Evolutionary conservation across 306 rosid species (phyloP).

Genomic region (Cucurbita ficifolia): DNA sequence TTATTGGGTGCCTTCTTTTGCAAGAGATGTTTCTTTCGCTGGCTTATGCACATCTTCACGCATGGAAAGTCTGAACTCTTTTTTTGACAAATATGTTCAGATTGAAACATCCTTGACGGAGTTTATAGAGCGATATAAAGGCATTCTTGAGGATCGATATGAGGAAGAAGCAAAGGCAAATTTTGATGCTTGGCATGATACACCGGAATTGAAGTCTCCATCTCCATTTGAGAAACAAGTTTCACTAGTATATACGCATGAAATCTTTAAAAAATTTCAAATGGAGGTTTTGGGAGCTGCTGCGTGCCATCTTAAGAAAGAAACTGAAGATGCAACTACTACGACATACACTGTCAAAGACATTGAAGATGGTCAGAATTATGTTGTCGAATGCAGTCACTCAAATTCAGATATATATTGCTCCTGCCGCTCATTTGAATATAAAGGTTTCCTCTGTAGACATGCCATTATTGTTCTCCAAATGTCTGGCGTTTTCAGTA

Average conservation of each 20-base stretch:
- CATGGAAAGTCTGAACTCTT: conserved; percentile 7
- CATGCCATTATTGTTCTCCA: conserved; percentile 12
- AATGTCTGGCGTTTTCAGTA: conserved; percentile 15
- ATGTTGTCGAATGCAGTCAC: conserved; percentile 6
- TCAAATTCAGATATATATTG: conserved; percentile 8
- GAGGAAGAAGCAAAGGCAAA: conserved; percentile 16
- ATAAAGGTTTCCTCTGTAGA: conserved; percentile 12
- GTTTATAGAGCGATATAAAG: conserved; percentile 7
- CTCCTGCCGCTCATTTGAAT: conserved; percentile 10
- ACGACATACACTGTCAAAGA: conserved; percentile 10
- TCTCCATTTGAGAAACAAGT: conserved; percentile 17
- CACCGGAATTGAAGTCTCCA: conserved; percentile 15
- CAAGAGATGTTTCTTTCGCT: conserved; percentile 10
- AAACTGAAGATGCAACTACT: conserved; percentile 8
- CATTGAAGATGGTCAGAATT: conserved; percentile 11
- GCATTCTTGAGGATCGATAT: conserved; percentile 7
- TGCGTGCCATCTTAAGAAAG: conserved; percentile 13
- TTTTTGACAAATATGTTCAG: conserved; percentile 12
- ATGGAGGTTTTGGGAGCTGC: conserved; percentile 16
- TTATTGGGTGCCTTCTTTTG: conserved; percentile 11
- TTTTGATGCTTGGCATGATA: conserved; percentile 16
- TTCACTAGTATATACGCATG: conserved; percentile 8
- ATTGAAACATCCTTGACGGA: conserved; percentile 11
- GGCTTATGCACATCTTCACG: conserved; percentile 8
- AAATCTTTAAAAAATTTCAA: conserved; percentile 9